Conservation (phyloP, 2,329 filamentous ascomycete genomes). For the Xylaria sp. region DNA sequence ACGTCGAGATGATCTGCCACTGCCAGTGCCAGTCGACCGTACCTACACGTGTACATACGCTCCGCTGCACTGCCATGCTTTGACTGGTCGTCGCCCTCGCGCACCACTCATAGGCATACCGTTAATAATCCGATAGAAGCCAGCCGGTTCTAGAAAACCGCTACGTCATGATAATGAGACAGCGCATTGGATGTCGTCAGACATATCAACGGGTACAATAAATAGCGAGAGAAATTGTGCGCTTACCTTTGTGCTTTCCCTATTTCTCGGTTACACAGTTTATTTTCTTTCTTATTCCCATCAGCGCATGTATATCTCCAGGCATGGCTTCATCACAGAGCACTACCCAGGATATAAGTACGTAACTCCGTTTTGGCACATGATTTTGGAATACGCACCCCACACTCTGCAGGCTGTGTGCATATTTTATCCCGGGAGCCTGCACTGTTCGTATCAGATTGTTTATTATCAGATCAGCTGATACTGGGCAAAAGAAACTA, state of each 20-base stretch:
- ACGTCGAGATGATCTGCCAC: slow-evolving; percentile 6
- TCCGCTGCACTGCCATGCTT: background rate
- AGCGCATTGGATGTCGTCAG: slow-evolving; percentile 5
- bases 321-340: slow-evolving; percentile 17
- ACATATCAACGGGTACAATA: slow-evolving; percentile 10
- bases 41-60: slow-evolving; percentile 2
- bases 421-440: slow-evolving; percentile 15
- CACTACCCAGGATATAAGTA: slow-evolving; percentile 18
- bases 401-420: slow-evolving; percentile 19
- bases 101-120: slow-evolving; percentile 14
- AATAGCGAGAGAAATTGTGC: slow-evolving; percentile 1
- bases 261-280: background rate
- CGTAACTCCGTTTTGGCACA: slow-evolving; percentile 17
- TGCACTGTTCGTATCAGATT: slow-evolving; percentile 27
- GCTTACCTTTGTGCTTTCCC: background rate
- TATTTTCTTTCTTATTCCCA: background rate
- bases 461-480: slow-evolving; percentile 23
- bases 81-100: slow-evolving; percentile 12
- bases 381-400: slow-evolving; percentile 21
- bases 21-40: background rate
- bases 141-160: slow-evolving; percentile 3
- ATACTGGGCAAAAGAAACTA: slow-evolving; percentile 16
- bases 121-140: background rate
- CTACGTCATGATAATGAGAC: slow-evolving; percentile 21
- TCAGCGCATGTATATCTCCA: slow-evolving; percentile 4